Conservation (phyloP, 352 stramenopile genomes). For the Phytophthora podocarpi region DNA sequence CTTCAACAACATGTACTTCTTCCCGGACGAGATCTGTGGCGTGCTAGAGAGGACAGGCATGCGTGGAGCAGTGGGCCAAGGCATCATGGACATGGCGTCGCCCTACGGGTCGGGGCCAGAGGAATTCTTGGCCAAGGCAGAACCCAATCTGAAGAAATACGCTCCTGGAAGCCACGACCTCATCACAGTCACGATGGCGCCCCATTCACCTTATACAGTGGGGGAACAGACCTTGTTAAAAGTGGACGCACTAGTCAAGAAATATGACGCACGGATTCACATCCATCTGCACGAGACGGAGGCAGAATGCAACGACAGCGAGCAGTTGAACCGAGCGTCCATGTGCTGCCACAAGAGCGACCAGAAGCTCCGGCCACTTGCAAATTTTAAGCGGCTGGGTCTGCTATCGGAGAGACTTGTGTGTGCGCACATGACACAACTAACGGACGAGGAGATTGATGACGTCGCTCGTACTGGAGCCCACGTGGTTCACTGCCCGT, state of each 20-base stretch:
- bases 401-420: conserved; percentile 72
- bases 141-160: conserved; percentile 68
- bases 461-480: conserved; percentile 52
- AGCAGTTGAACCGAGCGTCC: conserved; percentile 61
- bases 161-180: conserved; percentile 55
- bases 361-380: conserved; percentile 71
- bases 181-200: conserved; percentile 70
- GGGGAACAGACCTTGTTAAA: conserved; percentile 60
- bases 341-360: conserved; percentile 86
- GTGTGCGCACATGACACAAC: conserved; percentile 87
- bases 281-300: conserved; percentile 89
- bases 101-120: conserved; percentile 58
- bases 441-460: conserved; percentile 85
- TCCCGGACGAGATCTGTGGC: conserved; percentile 55
- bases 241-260: conserved; percentile 44
- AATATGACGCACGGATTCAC: conserved; percentile 76
- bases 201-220: conserved; percentile 89
- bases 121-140: conserved; percentile 81
- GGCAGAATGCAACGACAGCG: conserved; percentile 80
- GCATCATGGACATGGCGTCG: conserved; percentile 82
- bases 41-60: conserved; percentile 74
- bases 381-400: conserved; percentile 84
- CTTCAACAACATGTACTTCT: conserved; percentile 94
- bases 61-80: conserved; percentile 67
- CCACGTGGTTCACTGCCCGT: conserved; percentile 89